Evolutionary conservation across 345 rosid species (phyloP), one percentile per base, ranked within the genome.

Genomic region (Salix caprea): DNA sequence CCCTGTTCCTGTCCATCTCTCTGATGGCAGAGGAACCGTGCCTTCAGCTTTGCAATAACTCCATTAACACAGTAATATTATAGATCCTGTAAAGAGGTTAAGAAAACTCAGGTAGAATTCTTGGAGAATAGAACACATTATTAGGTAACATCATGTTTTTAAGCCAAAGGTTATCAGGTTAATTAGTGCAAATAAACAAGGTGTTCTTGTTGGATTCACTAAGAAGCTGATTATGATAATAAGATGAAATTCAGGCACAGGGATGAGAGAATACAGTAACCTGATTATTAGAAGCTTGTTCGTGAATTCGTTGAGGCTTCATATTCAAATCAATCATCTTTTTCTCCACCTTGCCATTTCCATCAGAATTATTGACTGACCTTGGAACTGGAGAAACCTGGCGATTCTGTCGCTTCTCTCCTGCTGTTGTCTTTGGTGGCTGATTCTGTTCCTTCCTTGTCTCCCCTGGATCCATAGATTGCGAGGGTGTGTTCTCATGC

Each of bases 291-390:
- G 89, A 80, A 85, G 87, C 83, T 73, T 89, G 90, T 6, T 84
- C 91, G 14, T 86, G 88, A 70, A 81, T 64, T 70, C 91, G 78
- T 30, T 81, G 81, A 61, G 97, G 96, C 80, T 88, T 89, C 79
- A 85, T 87, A 72, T 94, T 94, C 83, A 94, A 86, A 84, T 94
- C 97, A 13, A 94, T 90, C 90, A 87, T 79, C 69, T 82, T 78
- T 34, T 80, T 77, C 40, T 79, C 88, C 79, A 68, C 81, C 79
- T 71, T 83, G 28, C 65, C 82, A 67, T 79, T 78, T 32, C 77
- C 85, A 80, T 82, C 86, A 70, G 75, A 81, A 76, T 85, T 79
- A 75, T 74, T 72, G 70, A 84, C 84, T 36, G 75, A 69, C 72
- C 70, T 65, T 23, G 67, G 77, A 77, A 62, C 81, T 11, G 86